phyloP scores from a whole-genome alignment of 371 early-diverging fungal genomes.

The Actinomucor elegans region DNA sequence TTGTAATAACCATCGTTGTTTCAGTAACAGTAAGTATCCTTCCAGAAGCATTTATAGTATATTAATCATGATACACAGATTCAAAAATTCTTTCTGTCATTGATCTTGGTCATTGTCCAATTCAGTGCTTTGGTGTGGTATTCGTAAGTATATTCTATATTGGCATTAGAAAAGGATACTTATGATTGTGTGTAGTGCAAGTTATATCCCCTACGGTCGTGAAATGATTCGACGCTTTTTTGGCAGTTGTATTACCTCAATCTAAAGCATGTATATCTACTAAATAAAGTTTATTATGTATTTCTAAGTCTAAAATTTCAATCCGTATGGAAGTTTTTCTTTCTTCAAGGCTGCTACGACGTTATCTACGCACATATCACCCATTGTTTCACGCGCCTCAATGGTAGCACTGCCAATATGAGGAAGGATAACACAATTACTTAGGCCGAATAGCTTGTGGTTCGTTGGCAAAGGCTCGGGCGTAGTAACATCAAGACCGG shows the following conservation, averaged over 20 bases:
- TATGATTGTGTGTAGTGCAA: constrained; percentile 29
- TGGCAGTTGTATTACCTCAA: constrained; percentile 48
- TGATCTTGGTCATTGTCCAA: constrained; percentile 79
- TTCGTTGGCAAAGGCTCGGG: constrained; percentile 80
- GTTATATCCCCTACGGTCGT: constrained; percentile 55
- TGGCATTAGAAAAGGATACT: neutral
- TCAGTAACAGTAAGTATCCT: constrained; percentile 34
- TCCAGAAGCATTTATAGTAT: neutral
- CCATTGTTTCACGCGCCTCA: constrained; percentile 86
- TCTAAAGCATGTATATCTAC: constrained; percentile 17
- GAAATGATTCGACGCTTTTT: constrained; percentile 49
- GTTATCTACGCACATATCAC: constrained; percentile 40
- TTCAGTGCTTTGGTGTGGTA: constrained; percentile 89
- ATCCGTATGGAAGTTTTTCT: constrained; percentile 24
- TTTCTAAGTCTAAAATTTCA: neutral
- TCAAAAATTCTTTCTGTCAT: constrained; percentile 54
- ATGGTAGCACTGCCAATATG: constrained; percentile 83
- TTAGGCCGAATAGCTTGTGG: constrained; percentile 59
- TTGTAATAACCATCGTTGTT: constrained; percentile 31
- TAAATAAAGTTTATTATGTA: neutral
- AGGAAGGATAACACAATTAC: constrained; percentile 72
- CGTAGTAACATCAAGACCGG: constrained; percentile 85
- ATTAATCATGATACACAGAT: constrained; percentile 25
- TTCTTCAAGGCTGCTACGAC: constrained; percentile 25
- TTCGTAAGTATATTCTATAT: constrained; percentile 42